phyloP scores from a whole-genome alignment of 2,329 filamentous ascomycete genomes.

The Mycocentrospora acerina region DNA sequence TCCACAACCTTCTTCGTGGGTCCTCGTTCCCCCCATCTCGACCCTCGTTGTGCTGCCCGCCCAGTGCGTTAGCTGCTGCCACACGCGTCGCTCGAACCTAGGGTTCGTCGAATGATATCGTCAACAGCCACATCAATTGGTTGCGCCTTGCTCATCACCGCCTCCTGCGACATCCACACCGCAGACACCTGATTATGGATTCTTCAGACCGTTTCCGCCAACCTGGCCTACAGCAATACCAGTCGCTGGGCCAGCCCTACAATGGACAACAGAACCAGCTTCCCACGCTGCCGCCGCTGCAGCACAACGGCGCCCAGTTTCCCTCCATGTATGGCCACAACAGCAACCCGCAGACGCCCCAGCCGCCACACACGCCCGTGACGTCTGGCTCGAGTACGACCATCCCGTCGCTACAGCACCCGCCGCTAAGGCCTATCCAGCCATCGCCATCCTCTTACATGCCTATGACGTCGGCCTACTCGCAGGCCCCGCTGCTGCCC shows the following conservation, averaged over 20 bases:
- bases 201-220: slow-evolving; percentile 39
- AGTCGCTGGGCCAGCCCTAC: slow-evolving; percentile 34
- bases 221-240: slow-evolving; percentile 36
- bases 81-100: slow-evolving; percentile 23
- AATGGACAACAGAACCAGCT: slow-evolving; percentile 31
- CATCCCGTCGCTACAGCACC: slow-evolving; percentile 41
- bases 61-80: slow-evolving; percentile 26
- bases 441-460: slow-evolving; percentile 40
- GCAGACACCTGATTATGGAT: slow-evolving; percentile 33
- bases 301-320: slow-evolving; percentile 30
- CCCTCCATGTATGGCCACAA: slow-evolving; percentile 37
- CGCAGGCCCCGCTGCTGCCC: slow-evolving; percentile 37
- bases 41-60: slow-evolving; percentile 27
- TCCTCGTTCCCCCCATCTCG: slow-evolving; percentile 28
- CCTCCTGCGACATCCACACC: slow-evolving; percentile 8
- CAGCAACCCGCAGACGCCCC: slow-evolving; percentile 43
- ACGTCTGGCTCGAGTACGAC: slow-evolving; percentile 31
- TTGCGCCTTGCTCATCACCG: slow-evolving; percentile 28
- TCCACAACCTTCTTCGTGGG: slow-evolving; percentile 37
- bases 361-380: slow-evolving; percentile 41
- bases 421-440: slow-evolving; percentile 41
- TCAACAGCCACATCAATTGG: slow-evolving; percentile 31
- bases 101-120: slow-evolving; percentile 36
- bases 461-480: slow-evolving; percentile 37
- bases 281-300: slow-evolving; percentile 39